Evolutionary conservation across 768 basidiomycete genomes (phyloP), one percentile per base, ranked within the genome.

Genomic region (Termitomyces sp.): DNA sequence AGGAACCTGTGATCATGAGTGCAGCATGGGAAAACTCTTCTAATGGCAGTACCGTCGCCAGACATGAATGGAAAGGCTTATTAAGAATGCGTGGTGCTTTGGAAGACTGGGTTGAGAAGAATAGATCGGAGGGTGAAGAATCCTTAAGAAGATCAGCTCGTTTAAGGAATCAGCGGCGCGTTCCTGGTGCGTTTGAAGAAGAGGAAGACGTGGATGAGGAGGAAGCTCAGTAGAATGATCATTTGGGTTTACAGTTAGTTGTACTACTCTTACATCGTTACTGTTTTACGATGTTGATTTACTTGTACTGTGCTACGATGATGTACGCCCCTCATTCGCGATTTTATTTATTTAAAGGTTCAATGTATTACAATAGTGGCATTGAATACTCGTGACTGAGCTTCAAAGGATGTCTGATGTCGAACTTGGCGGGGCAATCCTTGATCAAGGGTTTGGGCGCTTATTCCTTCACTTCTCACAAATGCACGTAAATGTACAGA

Each of bases 21-120:
- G 91, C 90, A 6, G 94, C 85, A 3, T 98, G 97, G 96, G 85
- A 88, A 43, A 78, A 74, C 40, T 74, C 75, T 30, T 72, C 77
- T 33, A 80, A 78, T 19, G 84, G 86, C 12, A 94, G 92, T 38
- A 79, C 85, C 43, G 82, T 99, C 23, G 96, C 95, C 5, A 79
- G 89, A 62, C 97, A 99, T 63, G 92, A 98, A 71, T 99, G 94
- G 92, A 97, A 95, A 71, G 94, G 95, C 6, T 73, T 95, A 54
- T 80, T 81, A 1, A 95, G 93, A 71, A 81, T 84, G 73, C 69
- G 70, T 0, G 76, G 82, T 40, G 72, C 72, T 5, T 66, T 97
- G 47, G 87, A 93, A 64, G 91, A 94, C 65, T 87, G 84, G 78
- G 77, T 81, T 4, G 87, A 88, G 70, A 87, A 82, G 42, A 53